A percentile compares a stretch with the other conserved stretches of the same genome.
phyloP scores from a whole-genome alignment of 805 yeast species.

The Ascoidea asiatica region DNA sequence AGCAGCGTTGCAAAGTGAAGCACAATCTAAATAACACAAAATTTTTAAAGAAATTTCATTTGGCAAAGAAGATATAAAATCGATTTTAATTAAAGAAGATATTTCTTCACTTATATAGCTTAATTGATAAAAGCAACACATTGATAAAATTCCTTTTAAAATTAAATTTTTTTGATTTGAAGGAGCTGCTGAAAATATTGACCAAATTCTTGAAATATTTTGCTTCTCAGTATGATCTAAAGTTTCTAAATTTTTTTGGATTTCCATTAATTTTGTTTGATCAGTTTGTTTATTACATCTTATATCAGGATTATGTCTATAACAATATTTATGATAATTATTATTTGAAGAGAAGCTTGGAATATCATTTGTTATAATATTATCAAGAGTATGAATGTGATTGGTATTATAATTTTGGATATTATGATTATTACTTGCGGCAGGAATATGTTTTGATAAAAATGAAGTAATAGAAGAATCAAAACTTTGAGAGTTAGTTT shows the following conservation, averaged over 20 bases:
- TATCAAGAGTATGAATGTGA: not conserved
- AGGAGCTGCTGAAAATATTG: conserved; percentile 66
- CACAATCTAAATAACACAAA: conserved; percentile 81
- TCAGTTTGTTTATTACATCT: conserved; percentile 61
- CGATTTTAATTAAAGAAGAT: conserved; percentile 68
- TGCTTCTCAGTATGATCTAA: conserved; percentile 62
- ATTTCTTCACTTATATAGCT: conserved; percentile 78
- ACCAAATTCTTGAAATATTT: conserved; percentile 74
- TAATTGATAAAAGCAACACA: conserved; percentile 91
- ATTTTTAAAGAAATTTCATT: conserved; percentile 75
- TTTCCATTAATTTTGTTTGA: conserved; percentile 43
- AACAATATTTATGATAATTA: conserved; percentile 63
- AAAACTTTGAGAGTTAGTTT: conserved; percentile 1
- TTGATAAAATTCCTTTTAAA: conserved; percentile 70
- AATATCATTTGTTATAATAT: not conserved
- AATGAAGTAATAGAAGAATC: conserved; percentile 21
- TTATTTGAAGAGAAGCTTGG: conserved; percentile 30
- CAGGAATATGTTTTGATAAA: conserved; percentile 18
- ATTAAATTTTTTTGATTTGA: conserved; percentile 58
- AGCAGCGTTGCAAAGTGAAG: conserved; percentile 86
- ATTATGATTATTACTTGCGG: conserved; percentile 3
- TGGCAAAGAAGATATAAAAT: conserved; percentile 77
- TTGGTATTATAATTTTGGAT: too few relatives aligned
- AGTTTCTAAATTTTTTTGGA: conserved; percentile 43
- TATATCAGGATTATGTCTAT: conserved; percentile 85